Conservation (phyloP, 1,139 yeast genomes). For the Yamadazyma diddensiae region DNA sequence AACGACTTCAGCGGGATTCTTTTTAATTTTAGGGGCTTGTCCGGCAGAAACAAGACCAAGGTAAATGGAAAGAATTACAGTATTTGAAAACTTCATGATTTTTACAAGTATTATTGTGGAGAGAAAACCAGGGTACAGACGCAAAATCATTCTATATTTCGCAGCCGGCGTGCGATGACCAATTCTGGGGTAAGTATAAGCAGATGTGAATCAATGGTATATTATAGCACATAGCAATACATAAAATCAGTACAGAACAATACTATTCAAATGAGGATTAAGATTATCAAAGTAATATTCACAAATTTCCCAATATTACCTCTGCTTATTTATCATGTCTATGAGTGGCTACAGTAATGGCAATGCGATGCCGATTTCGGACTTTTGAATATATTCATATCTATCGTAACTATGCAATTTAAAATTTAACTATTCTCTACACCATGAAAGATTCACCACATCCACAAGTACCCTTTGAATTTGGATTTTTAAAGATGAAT, state of each 20-base stretch:
- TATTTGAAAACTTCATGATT: slow-evolving; percentile 3
- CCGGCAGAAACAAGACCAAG: slow-evolving; percentile 21
- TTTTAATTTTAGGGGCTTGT: slow-evolving; percentile 37
- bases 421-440: slow-evolving; percentile 23
- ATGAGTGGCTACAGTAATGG: neutral
- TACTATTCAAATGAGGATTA: too few relatives aligned
- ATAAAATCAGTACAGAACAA: too few relatives aligned
- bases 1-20: slow-evolving; percentile 45
- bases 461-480: slow-evolving; percentile 96
- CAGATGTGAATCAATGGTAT: too few relatives aligned
- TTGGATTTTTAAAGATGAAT: slow-evolving; percentile 91
- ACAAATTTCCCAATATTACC: too few relatives aligned
- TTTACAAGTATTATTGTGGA: neutral
- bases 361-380: neutral
- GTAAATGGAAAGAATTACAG: slow-evolving; percentile 3
- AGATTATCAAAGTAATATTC: too few relatives aligned
- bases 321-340: neutral
- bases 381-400: slow-evolving; percentile 1
- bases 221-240: too few relatives aligned
- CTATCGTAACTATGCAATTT: slow-evolving; percentile 5
- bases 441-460: slow-evolving; percentile 99
- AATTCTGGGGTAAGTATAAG: too few relatives aligned
- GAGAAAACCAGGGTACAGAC: too few relatives aligned
- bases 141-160: too few relatives aligned
- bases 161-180: too few relatives aligned